Conservation (phyloP, 495 filamentous ascomycete genomes). For the Podospora fimiseda region DNA sequence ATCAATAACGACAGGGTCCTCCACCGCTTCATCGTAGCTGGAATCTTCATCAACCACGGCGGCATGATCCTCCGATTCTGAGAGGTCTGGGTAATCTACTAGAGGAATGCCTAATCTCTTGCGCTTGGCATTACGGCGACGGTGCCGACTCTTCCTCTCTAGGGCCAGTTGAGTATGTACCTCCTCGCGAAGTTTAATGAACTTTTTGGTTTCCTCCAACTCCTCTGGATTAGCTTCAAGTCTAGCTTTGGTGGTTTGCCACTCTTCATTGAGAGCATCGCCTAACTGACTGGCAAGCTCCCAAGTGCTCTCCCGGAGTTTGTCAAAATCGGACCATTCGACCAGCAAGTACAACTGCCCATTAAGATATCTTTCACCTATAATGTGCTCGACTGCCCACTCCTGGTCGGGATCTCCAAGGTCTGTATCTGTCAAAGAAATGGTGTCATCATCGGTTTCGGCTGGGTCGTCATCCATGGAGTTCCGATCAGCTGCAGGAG, state of each 20-base stretch:
- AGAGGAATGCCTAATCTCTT: slow-evolving; percentile 29
- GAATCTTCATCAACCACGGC: slow-evolving; percentile 4
- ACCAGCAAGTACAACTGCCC: slow-evolving; percentile 50
- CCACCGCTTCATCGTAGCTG: slow-evolving; percentile 16
- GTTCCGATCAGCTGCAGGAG: background rate
- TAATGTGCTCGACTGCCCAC: slow-evolving; percentile 43
- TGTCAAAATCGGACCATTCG: slow-evolving; percentile 57
- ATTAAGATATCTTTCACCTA: slow-evolving; percentile 45
- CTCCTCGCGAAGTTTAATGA: slow-evolving; percentile 38
- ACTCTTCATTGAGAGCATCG: slow-evolving; percentile 50
- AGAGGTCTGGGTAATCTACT: slow-evolving; percentile 20
- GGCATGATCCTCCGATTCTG: background rate
- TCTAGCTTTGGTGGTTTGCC: slow-evolving; percentile 46
- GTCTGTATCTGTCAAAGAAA: slow-evolving; percentile 57
- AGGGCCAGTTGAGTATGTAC: slow-evolving; percentile 18
- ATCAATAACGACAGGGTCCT: slow-evolving; percentile 5
- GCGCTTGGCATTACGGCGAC: slow-evolving; percentile 43
- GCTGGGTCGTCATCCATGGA: background rate
- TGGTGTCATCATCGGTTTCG: slow-evolving; percentile 47
- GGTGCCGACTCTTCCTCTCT: slow-evolving; percentile 38
- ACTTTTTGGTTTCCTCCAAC: slow-evolving; percentile 43
- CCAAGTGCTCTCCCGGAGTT: slow-evolving; percentile 54
- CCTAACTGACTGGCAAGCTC: slow-evolving; percentile 53
- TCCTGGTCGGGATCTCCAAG: slow-evolving; percentile 38
- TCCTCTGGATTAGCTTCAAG: slow-evolving; percentile 40